A percentile compares a stretch with the other conserved stretches of the same genome.
Conservation (phyloP, 345 rosid species). For the Rhizophora mangle region DNA sequence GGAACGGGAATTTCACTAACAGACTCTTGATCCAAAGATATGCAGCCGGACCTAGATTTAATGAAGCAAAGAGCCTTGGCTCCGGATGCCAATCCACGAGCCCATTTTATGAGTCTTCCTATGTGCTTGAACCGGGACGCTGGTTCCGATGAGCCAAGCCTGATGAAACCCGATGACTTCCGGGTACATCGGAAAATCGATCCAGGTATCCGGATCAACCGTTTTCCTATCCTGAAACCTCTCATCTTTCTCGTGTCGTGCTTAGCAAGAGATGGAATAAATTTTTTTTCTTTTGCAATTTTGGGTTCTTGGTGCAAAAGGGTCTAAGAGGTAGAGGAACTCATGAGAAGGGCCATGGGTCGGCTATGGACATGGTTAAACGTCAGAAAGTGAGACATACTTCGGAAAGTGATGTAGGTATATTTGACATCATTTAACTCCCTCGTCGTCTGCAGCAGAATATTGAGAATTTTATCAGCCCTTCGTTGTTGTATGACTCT, state of each 20-base stretch:
- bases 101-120: conserved; percentile 54
- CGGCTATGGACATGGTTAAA: conserved; percentile 47
- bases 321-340: background rate
- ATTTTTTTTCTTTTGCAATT: too few species aligned
- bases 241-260: conserved; percentile 39
- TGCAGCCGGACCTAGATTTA: conserved; percentile 36
- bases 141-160: conserved; percentile 13
- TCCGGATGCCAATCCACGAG: conserved; percentile 48
- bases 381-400: conserved; percentile 43
- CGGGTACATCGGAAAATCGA: conserved; percentile 46
- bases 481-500: background rate
- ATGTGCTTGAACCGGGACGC: conserved; percentile 35
- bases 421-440: conserved; percentile 34
- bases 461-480: conserved; percentile 18
- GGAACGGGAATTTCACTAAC: conserved; percentile 44
- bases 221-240: conserved; percentile 66
- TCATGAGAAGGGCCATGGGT: conserved; percentile 59
- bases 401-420: conserved; percentile 50
- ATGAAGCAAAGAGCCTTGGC: conserved; percentile 41
- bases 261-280: too few species aligned
- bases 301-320: too few species aligned
- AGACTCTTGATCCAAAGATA: conserved; percentile 35
- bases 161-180: conserved; percentile 29
- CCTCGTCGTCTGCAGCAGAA: background rate
- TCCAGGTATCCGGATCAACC: conserved; percentile 44